Percentiles rank a stretch among this genome's conserved stretches.
Evolutionary conservation across 2,329 filamentous ascomycete species (phyloP).

Genomic region (Arthrinium puccinioides): DNA sequence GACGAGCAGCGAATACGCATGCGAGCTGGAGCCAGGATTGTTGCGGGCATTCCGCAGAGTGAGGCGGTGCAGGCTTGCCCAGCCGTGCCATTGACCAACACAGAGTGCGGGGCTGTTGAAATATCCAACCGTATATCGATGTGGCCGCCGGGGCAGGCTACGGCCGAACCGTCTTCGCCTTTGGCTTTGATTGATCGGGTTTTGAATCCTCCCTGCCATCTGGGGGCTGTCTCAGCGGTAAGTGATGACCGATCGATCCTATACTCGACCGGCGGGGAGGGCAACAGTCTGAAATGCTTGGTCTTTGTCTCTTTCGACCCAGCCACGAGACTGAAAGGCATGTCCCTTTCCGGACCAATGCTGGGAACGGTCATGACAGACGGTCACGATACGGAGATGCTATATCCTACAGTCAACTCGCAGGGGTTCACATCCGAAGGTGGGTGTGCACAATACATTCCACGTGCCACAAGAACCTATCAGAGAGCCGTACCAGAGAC

Average conservation of each 20-base stretch:
- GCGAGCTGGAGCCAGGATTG: slow-evolving; percentile 36
- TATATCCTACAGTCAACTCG: too few relatives aligned
- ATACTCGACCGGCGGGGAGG: slow-evolving; percentile 15
- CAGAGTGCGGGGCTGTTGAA: slow-evolving; percentile 1
- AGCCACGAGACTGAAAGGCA: slow-evolving; percentile 12
- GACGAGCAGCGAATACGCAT: slow-evolving; percentile 36
- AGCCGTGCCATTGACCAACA: neutral
- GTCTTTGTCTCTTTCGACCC: slow-evolving; percentile 22
- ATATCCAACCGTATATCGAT: slow-evolving; percentile 14
- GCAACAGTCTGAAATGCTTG: slow-evolving; percentile 13
- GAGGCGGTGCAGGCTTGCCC: neutral
- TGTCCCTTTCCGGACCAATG: too few relatives aligned
- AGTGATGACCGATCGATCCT: slow-evolving; percentile 20
- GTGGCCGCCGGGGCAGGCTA: slow-evolving; percentile 16
- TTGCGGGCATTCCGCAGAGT: slow-evolving; percentile 16
- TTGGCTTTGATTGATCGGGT: slow-evolving; percentile 12
- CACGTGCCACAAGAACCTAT: too few relatives aligned
- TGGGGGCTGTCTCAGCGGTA: slow-evolving; percentile 12
- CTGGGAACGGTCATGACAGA: too few relatives aligned
- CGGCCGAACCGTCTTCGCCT: slow-evolving; percentile 3
- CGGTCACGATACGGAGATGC: too few relatives aligned
- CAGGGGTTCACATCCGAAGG: too few relatives aligned
- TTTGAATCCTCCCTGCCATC: slow-evolving; percentile 13
- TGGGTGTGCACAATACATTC: too few relatives aligned
- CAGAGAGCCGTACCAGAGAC: too few relatives aligned